These are phyloP conservation scores for Stephanodiscus minutulus DNA, from an alignment of 108 stramenopile species.

Conservation along the genomic window DNA sequence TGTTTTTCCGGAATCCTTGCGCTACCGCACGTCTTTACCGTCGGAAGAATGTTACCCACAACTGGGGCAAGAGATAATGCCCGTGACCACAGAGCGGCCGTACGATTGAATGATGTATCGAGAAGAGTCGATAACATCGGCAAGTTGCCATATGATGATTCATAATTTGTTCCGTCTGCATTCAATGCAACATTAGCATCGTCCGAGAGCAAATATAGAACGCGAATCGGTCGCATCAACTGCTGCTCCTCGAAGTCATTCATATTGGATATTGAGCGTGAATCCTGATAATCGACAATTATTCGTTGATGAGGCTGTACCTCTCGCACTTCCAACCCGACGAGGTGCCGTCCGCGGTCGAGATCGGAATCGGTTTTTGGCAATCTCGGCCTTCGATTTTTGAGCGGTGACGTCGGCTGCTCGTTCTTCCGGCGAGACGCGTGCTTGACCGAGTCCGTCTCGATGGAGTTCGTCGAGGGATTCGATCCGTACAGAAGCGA, in stretches of 20 bases:
- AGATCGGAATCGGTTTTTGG: conserved; percentile 33
- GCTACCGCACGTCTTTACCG: conserved; percentile 33
- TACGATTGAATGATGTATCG: conserved; percentile 24
- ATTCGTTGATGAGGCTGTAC: conserved; percentile 42
- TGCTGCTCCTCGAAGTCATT: conserved; percentile 10
- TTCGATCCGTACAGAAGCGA: conserved; percentile 8
- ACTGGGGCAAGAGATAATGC: conserved; percentile 29
- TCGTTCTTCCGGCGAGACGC: conserved; percentile 2
- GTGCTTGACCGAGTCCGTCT: background rate
- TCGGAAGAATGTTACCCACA: conserved; percentile 30
- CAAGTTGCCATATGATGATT: background rate
- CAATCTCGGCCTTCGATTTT: conserved; percentile 7
- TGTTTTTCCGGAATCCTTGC: conserved; percentile 30
- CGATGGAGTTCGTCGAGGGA: background rate
- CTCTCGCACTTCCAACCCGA: conserved; percentile 44
- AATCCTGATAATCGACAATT: conserved; percentile 37
- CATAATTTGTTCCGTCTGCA: background rate
- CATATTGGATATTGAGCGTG: background rate
- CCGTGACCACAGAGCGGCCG: conserved; percentile 23
- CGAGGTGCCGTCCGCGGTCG: conserved; percentile 37
- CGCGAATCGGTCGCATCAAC: conserved; percentile 22
- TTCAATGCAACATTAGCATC: background rate
- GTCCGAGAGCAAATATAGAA: conserved; percentile 25
- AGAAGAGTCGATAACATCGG: conserved; percentile 14
- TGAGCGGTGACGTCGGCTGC: background rate